Conservation (phyloP, 768 basidiomycete species). For the Mycena pura region DNA sequence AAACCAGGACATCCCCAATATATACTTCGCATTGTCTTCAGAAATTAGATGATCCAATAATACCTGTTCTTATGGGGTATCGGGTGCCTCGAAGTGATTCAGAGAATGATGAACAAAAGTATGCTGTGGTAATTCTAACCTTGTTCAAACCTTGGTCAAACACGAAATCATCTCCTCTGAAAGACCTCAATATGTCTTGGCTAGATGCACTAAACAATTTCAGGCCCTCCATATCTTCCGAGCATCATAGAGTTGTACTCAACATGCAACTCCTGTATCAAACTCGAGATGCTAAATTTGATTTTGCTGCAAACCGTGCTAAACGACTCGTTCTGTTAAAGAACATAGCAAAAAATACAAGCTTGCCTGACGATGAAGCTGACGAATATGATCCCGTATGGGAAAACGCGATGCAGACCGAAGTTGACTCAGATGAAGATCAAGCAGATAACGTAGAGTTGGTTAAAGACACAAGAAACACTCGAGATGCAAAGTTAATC, state of each 20-base stretch:
- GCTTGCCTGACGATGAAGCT: neutral
- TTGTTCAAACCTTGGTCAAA: conserved; percentile 14
- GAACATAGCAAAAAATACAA: neutral
- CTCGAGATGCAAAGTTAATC: neutral
- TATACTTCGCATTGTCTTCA: conserved; percentile 13
- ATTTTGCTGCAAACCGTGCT: conserved; percentile 1
- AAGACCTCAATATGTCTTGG: neutral
- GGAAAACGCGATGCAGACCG: conserved; percentile 4
- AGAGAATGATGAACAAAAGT: conserved; percentile 7
- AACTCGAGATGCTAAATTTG: conserved; percentile 13
- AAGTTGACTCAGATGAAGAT: neutral
- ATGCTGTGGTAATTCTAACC: conserved; percentile 2
- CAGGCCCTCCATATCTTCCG: neutral
- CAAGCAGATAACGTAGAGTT: neutral
- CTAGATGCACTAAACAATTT: neutral
- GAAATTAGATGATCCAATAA: neutral
- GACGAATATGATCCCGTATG: conserved; percentile 7
- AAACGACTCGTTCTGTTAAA: neutral
- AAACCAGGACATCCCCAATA: conserved; percentile 9
- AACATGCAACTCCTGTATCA: conserved; percentile 20
- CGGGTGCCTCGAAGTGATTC: conserved; percentile 13
- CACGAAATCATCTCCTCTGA: conserved; percentile 1
- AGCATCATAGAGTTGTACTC: neutral
- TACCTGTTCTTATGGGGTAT: conserved; percentile 5
- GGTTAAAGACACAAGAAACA: neutral